Evolutionary conservation across 495 filamentous ascomycete species (phyloP), one percentile per base, ranked within the genome.

Genomic region (Xylaria nigripes): DNA sequence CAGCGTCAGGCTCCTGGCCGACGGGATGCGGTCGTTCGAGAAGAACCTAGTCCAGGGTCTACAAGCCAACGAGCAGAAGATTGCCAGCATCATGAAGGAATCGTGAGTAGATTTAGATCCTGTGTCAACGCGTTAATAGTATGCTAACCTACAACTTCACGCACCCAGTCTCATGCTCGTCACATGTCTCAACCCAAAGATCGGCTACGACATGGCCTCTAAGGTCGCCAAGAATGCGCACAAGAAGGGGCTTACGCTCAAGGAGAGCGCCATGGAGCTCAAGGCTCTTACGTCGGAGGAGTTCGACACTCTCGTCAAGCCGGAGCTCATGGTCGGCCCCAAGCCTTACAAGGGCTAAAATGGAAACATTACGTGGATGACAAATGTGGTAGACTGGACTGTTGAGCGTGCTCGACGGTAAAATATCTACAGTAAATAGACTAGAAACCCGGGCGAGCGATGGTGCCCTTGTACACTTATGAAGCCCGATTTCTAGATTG

Each of bases 201-300:
- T 98, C 69, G 93, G 93, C 30, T 98, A 98, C 74, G 93, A 98
- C 67, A 93, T 90, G 86, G 93, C 93, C 44, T 88, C 83, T 68
- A 96, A 96, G 78, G 92, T 96, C 13, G 93, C 93, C 60, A 98
- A 98, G 87, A 93, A 98, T 68, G 93, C 93, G 18, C 93, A 98
- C 77, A 96, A 96, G 84, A 97, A 96, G 82, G 90, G 90, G 25
- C 70, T 87, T 54, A 96, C 89, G 21, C 79, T 98, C 41, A 96
- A 96, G 77, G 76, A 91, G 73, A 90, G 86, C 59, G 92, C 94
- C 42, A 81, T 98, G 83, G 88, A 97, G 77, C 79, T 98, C 60
- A 82, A 94, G 59, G 92, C 89, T 44, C 74, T 98, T 55, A 91
- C 85, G 56, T 85, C 86, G 66, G 86, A 87, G 69, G 90, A 97